Percentiles rank a stretch among this genome's conserved stretches.
These are phyloP conservation scores for Astragalus glycyphyllos DNA, from an alignment of 306 rosid species.

Conservation along the genomic window DNA sequence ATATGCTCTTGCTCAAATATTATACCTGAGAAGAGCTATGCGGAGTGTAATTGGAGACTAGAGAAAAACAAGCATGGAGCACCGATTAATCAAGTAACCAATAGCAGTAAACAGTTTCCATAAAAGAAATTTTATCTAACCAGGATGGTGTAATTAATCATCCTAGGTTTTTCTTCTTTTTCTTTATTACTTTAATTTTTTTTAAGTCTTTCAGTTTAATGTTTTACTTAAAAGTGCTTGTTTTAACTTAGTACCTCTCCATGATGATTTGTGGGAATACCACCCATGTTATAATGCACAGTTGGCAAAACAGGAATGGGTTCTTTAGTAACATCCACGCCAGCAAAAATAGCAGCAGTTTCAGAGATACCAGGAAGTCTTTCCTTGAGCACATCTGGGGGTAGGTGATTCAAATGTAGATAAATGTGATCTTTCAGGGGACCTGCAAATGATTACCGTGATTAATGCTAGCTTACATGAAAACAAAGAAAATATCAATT, in stretches of 20 bases:
- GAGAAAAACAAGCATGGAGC: constrained; percentile 16
- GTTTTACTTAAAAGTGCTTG: constrained; percentile 1
- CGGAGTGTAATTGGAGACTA: neutral
- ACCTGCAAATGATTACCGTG: constrained; percentile 61
- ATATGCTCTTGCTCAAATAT: constrained; percentile 25
- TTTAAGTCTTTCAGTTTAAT: constrained; percentile 5
- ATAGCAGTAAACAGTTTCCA: neutral
- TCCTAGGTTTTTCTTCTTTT: constrained; percentile 27
- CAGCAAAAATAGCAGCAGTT: constrained; percentile 99
- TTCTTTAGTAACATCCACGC: constrained; percentile 97
- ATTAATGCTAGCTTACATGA: constrained; percentile 28
- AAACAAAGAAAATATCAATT: neutral
- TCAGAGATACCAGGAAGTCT: constrained; percentile 99
- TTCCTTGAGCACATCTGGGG: constrained; percentile 99
- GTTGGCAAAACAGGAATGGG: constrained; percentile 99
- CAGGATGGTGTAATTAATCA: constrained; percentile 13
- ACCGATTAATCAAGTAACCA: constrained; percentile 21
- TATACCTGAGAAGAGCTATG: constrained; percentile 9
- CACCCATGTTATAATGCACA: constrained; percentile 98
- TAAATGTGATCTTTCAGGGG: constrained; percentile 97
- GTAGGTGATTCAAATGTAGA: constrained; percentile 97
- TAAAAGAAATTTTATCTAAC: constrained; percentile 3
- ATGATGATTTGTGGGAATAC: constrained; percentile 87
- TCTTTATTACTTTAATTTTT: neutral
- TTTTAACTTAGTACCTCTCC: constrained; percentile 74